phyloP scores from a whole-genome alignment of 2,329 filamentous ascomycete species.

The Penicillium brasilianum region DNA sequence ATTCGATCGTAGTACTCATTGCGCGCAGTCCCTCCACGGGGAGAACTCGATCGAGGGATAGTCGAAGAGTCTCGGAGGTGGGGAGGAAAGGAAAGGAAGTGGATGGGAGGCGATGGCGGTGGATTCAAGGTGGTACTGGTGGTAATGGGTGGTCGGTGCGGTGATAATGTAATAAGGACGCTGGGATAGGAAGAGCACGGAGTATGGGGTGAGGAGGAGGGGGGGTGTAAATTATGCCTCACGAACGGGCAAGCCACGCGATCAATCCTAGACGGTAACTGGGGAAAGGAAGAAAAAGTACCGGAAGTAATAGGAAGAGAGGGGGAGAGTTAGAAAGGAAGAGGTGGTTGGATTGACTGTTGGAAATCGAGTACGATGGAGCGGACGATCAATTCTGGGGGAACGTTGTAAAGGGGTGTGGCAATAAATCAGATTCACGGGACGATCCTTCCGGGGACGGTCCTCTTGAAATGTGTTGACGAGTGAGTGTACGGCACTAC shows the following conservation, averaged over 20 bases:
- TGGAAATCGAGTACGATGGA: not conserved
- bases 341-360: not conserved
- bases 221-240: not conserved
- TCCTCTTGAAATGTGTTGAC: not conserved
- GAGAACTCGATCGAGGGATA: conserved; percentile 13
- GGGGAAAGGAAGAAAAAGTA: not conserved
- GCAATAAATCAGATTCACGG: not conserved
- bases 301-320: conserved; percentile 5
- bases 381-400: conserved; percentile 12
- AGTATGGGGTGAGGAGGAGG: conserved; percentile 1
- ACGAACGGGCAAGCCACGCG: not conserved
- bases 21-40: conserved; percentile 30
- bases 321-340: not conserved
- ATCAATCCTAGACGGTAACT: not conserved
- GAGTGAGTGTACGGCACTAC: not conserved
- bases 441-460: not conserved
- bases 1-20: conserved; percentile 43
- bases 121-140: conserved; percentile 3
- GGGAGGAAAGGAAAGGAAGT: not conserved
- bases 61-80: not conserved
- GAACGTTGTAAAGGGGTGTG: not conserved
- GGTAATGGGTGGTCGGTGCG: conserved; percentile 6
- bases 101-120: conserved; percentile 2
- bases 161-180: conserved; percentile 6
- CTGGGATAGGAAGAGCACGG: conserved; percentile 4